Evolutionary conservation across 768 basidiomycete species (phyloP), one percentile per base, ranked within the genome.

Genomic region (Phylloporus sp.): DNA sequence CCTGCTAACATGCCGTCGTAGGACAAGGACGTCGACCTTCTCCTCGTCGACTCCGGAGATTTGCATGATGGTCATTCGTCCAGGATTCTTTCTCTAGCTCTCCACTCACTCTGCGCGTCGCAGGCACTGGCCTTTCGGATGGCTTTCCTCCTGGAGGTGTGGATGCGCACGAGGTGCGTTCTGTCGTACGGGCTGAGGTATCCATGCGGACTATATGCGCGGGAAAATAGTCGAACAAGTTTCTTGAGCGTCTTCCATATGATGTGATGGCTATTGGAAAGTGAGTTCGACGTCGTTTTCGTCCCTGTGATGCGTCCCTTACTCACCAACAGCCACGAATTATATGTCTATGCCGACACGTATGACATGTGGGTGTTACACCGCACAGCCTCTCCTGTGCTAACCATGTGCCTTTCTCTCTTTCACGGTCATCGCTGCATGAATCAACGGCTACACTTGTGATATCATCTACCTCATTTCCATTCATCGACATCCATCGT

Each of bases 241-340:
- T 91, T 63, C 71, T 93, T 52, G 67, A 77, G 18, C 67, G 78
- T 45, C 71, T 94, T 17, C 84, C 85, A 0, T 94, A 90, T 58
- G 92, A 95, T 59, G 58, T 90, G 3, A 77, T 92, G 60, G 69
- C 88, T 3, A 90, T 92, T 41, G 91, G 92, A 59, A 94, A 93
- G 80, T 84, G 58, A 32, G 85, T 66, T n/a, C 5, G 10, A 20
- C 13, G 21, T 32, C 7, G 13, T 14, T 27, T 22, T 1, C 5
- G 6, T 23, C 10, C n/a, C n/a, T n/a, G n/a, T 23, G 15, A 10
- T 29, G 3, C n/a, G 13, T 14, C 18, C 28, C 50, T 52, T 21
- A 39, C 26, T 22, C 35, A 29, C 17, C 9, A 14, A 34, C 42
- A 86, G 84, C 61, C 92, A 94, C 54, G 91, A 94, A 67, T 64